Evolutionary conservation across 2,329 filamentous ascomycete species (phyloP), one percentile per base, ranked within the genome.

Genomic region (Clarireedia hainanense): DNA sequence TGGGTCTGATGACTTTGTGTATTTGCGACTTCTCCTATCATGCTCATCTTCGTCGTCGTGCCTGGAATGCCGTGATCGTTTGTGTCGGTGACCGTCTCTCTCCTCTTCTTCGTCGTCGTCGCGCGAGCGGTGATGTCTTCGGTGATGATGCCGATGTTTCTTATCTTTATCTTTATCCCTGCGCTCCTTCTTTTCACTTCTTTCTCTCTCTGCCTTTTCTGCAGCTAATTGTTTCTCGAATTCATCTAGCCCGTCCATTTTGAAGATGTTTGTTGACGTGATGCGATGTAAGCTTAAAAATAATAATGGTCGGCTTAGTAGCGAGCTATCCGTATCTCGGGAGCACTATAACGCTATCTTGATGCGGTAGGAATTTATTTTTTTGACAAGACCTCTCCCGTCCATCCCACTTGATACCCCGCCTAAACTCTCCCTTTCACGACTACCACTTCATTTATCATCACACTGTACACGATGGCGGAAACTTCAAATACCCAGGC

Each of bases 191-290:
- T 71, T 72, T 56, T 78, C 77, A 40, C 69, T 68, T 5, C 72
- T 72, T 45, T 81, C 76, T 54, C 79, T 75, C 47, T 75, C 72
- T 0, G 74, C 74, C 66, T 83, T 86, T 61, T 81, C 84, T 46
- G 84, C 79, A 1, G 85, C 86, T 12, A 95, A 76, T 26, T 84
- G 76, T 68, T 85, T 88, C 70, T 95, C 90, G 58, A 95, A 95
- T 57, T 91, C 88, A 49, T 79, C 79, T 9, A 81, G 72, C n/a
- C 77, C 73, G 60, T 79, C 76, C 78, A 80, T 81, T 26, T 34
- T 59, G 42, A 23, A 23, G 17, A 9, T 46, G 42, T 55, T 47
- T 52, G 17, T 56, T 42, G 47, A 42, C 12, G 24, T 49, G 47
- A 51, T 36, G 36, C 40, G 37, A 45, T 40, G 34, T 57, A 20